Evolutionary conservation across 306 rosid genomes (phyloP).

Genomic region (Morella rubra): DNA sequence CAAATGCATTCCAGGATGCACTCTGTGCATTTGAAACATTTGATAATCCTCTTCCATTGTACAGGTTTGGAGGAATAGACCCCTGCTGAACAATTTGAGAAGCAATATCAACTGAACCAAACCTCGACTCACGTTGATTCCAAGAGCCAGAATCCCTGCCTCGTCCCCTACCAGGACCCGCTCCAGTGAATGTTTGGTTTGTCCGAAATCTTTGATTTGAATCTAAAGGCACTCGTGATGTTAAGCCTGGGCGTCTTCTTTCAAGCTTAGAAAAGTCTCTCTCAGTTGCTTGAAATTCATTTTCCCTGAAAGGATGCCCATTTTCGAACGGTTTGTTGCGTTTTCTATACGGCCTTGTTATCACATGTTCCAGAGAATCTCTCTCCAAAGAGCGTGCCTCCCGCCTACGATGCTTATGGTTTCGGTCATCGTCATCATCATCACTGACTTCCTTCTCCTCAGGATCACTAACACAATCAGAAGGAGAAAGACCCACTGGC

Average conservation of each 20-base stretch:
- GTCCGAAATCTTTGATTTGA: slow-evolving; percentile 60
- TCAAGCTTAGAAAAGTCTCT: slow-evolving; percentile 67
- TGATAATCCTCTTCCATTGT: slow-evolving; percentile 75
- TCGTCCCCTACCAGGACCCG: slow-evolving; percentile 79
- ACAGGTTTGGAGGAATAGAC: slow-evolving; percentile 67
- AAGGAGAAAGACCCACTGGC: slow-evolving; percentile 54
- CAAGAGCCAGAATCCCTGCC: slow-evolving; percentile 82
- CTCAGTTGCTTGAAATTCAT: slow-evolving; percentile 68
- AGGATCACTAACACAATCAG: slow-evolving; percentile 73
- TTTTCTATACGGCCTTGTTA: slow-evolving; percentile 72
- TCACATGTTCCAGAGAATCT: slow-evolving; percentile 67
- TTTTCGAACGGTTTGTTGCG: slow-evolving; percentile 68
- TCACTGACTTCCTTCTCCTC: slow-evolving; percentile 96
- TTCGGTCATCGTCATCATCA: slow-evolving; percentile 93
- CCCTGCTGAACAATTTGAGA: slow-evolving; percentile 86
- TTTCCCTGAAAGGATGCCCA: slow-evolving; percentile 70
- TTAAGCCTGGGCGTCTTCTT: slow-evolving; percentile 65
- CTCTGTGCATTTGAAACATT: slow-evolving; percentile 78
- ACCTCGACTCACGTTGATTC: slow-evolving; percentile 82
- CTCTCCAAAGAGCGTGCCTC: slow-evolving; percentile 74
- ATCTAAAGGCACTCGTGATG: slow-evolving; percentile 63
- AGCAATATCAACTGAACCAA: slow-evolving; percentile 72
- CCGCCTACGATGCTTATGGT: slow-evolving; percentile 88
- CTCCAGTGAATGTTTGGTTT: slow-evolving; percentile 64
- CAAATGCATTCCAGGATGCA: slow-evolving; percentile 87